Base-by-base conservation (phyloP, 306 rosid species). In the Cicer bijugum region DNA sequence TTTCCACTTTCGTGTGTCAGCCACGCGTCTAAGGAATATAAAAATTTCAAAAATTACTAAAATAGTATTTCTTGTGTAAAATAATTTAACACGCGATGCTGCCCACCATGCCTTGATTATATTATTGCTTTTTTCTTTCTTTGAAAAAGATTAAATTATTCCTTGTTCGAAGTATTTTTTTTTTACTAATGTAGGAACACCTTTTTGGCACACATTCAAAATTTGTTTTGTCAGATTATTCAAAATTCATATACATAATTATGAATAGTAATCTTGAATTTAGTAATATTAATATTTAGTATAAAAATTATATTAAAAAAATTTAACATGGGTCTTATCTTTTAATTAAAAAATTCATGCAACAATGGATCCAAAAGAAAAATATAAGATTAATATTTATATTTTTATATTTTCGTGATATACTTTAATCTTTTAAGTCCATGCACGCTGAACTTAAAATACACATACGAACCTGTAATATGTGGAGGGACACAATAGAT, bases 41-140 rank as follows among this genome's bases (percentile, higher is more conserved):
- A 12, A 28, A 74, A 14, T 9, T 42, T 10, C 12, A 9, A 6
- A 4, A 60, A 17, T 42, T 15, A 47, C 60, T 81, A 4, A 61
- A 19, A 42, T 15, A 48, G 61, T 81, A 82, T 81, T 83, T 81
- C 61, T 52, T 62, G 84, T 78, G 85, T 78, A 11, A 58, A 58
- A n/a, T 65, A 35, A 12, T 6, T 6, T 6, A 10, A 14, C 9
- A 44, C 85, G 71, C 86, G 69, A 46, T 74, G 43, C 33, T 23
- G 33, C 8, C 10, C 52, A 17, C 37, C 51, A 65, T 64, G 15
- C 1, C 70, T 17, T 42, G 52, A 64, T 20, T 56, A 56, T 20
- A 20, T 5, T 20, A 56, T 20, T 57, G 4, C 38, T 4, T 57
- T 6, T 23, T 20, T 28, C 10, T 11, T 12, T 16, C 7, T 53